These are phyloP conservation scores for Aspergillus melleus DNA, from an alignment of 2,329 filamentous ascomycete species.

Conservation along the genomic window DNA sequence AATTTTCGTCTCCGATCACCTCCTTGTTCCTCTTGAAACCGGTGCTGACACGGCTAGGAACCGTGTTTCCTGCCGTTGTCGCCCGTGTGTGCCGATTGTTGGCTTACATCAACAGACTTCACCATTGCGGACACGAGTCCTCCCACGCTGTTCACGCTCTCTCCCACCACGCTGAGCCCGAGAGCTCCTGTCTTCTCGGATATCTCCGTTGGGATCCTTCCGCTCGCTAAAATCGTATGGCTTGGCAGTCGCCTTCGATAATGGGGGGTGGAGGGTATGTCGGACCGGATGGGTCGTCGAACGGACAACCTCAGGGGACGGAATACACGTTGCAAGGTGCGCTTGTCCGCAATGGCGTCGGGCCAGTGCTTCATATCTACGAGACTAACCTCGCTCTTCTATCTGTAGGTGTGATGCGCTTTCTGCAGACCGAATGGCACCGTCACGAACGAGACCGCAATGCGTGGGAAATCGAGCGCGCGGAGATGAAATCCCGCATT, in stretches of 20 bases:
- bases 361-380: not conserved
- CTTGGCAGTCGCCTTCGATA: constrained; percentile 69
- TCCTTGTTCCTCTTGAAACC: constrained; percentile 9
- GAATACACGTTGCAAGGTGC: constrained; percentile 72
- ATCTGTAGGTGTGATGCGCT: constrained; percentile 87
- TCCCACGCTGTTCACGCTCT: constrained; percentile 7
- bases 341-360: not conserved
- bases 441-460: constrained; percentile 96
- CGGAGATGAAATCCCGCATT: constrained; percentile 98
- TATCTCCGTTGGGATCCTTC: constrained; percentile 1
- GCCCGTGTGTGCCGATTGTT: constrained; percentile 13
- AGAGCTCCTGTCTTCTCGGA: constrained; percentile 4
- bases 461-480: constrained; percentile 97
- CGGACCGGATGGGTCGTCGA: constrained; percentile 44
- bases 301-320: constrained; percentile 60
- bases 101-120: constrained; percentile 23
- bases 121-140: constrained; percentile 18
- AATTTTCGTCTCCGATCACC: constrained; percentile 5
- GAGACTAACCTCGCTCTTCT: constrained; percentile 21
- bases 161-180: constrained; percentile 1
- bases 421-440: constrained; percentile 98
- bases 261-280: constrained; percentile 58
- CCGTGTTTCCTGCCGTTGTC: constrained; percentile 25
- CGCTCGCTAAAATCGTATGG: constrained; percentile 51
- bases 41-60: constrained; percentile 25